A percentile compares a stretch with the other conserved stretches of the same genome.
These are phyloP conservation scores for Alliaria petiolata DNA, from an alignment of 345 rosid genomes.

Conservation along the genomic window DNA sequence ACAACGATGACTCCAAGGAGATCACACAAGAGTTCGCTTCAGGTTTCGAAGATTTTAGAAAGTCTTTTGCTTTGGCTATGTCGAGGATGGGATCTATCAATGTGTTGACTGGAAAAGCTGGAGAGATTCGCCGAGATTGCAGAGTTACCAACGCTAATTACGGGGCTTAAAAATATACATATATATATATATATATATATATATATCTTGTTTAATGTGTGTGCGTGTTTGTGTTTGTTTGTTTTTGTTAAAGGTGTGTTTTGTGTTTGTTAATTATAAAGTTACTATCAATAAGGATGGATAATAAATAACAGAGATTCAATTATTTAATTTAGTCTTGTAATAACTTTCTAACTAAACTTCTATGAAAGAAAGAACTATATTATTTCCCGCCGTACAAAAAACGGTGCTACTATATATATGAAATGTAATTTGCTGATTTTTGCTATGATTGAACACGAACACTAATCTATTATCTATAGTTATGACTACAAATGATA, in stretches of 20 bases:
- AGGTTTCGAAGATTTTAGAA: conserved; percentile 58
- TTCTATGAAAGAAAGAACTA: not conserved
- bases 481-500: not conserved
- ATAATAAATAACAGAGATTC: not conserved
- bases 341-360: not conserved
- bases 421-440: not conserved
- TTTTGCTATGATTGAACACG: not conserved
- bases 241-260: too few species aligned
- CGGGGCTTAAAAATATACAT: conserved; percentile 1
- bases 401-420: not conserved
- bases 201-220: conserved; percentile 1
- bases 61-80: conserved; percentile 62
- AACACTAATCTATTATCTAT: not conserved
- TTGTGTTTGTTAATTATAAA: too few species aligned
- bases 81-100: conserved; percentile 71
- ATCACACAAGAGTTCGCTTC: conserved; percentile 52
- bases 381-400: not conserved
- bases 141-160: conserved; percentile 34
- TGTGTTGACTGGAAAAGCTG: conserved; percentile 56
- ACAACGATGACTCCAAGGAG: conserved; percentile 35
- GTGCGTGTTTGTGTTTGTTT: too few species aligned
- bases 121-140: conserved; percentile 68
- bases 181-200: too few species aligned
- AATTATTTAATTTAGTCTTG: not conserved
- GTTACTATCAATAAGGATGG: conserved; percentile 9